Evolutionary conservation across 2,329 filamentous ascomycete species (phyloP), one percentile per base, ranked within the genome.

Genomic region (Scopulariopsis brevicaulis): DNA sequence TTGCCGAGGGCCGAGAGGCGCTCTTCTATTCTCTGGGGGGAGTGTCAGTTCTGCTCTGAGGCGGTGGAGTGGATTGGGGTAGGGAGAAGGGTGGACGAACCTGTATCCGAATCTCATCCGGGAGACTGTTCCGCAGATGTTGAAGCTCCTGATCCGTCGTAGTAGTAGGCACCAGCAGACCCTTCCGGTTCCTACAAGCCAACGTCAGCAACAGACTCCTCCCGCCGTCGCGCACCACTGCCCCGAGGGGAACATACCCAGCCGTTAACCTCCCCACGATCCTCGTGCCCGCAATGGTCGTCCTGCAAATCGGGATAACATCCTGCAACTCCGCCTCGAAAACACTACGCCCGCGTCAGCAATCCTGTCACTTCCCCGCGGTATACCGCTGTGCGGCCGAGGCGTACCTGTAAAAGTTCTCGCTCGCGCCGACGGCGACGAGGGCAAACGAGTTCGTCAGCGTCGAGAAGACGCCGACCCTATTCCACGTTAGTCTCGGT

Each of bases 301-400:
- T 92, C 76, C 94, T 90, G 74, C 90, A 94, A 73, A 96, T 96
- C 65, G 94, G 94, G 67, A 99, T 93, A 62, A 96, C 85, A 77
- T 97, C 94, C 79, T 96, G 90, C 62, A 99, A 82, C 78, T 99
- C 94, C 62, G 93, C 87, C 80, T 99, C 94, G 77, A 99, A 97
- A 71, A 97, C 84, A 79, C 90, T 90, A 63, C 62, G 34, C 14
- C 37, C 8, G 32, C 15, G 53, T 54, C 53, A 40, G 43, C 43
- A 32, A 3, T 7, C 3, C n/a, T 25, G 14, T 50, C 7, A 4
- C 15, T 22, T 25, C 18, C 10, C 20, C 43, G 28, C 8, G 28
- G 28, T 32, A 15, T 25, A 35, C 18, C 28, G n/a, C 54, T n/a
- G 20, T 50, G 15, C 32, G 7, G 22, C 43, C 25, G 20, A 6